Evolutionary conservation across 129 eudicot species (phyloP), one percentile per base, ranked within the genome.

Genomic region (Calendula officinalis): DNA sequence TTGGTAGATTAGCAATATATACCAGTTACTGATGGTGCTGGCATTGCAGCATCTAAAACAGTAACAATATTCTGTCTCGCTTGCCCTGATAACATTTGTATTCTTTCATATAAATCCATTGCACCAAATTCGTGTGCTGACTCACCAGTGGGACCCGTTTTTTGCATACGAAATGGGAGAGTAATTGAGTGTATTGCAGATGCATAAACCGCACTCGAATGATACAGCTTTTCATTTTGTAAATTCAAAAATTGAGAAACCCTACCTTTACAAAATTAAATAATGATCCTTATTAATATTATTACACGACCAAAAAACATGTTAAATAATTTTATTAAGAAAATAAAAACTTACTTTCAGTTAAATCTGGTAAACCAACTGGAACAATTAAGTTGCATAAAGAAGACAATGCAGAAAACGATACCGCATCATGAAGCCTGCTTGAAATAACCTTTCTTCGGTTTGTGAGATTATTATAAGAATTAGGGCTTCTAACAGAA

Each of bases 151-250:
- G 99, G 90, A 32, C 88, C 85, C 34, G 68, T 68, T 53, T 57
- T 83, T 45, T 75, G 76, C 97, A 88, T 94, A 68, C 96, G 86
- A 65, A 83, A 83, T 49, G 99, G 97, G 46, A 94, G 77, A 56
- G 86, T 83, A 49, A 86, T 62, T 7, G 99, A 86, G 77, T 94
- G 96, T 15, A 94, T 65, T 0, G 89, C 97, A 75, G 97, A 86
- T 54, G 99, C 99, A 72, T 88, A 94, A 46, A 88, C 78, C 52
- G 95, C 95, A 83, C 97, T 89, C 22, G 90, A 68, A 62, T 94
- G 95, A 75, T 83, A 94, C 17, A 72, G 75, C 77, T 88, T 89
- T 40, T 78, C 79, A 13, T 94, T 83, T 36, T 94, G 69, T 62
- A 94, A 7, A 60, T 60, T 46, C 16, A 94, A 88, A 57, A 65